These are phyloP conservation scores for Ceratocystis albifundus DNA, from an alignment of 2,329 filamentous ascomycete genomes.

Conservation along the genomic window DNA sequence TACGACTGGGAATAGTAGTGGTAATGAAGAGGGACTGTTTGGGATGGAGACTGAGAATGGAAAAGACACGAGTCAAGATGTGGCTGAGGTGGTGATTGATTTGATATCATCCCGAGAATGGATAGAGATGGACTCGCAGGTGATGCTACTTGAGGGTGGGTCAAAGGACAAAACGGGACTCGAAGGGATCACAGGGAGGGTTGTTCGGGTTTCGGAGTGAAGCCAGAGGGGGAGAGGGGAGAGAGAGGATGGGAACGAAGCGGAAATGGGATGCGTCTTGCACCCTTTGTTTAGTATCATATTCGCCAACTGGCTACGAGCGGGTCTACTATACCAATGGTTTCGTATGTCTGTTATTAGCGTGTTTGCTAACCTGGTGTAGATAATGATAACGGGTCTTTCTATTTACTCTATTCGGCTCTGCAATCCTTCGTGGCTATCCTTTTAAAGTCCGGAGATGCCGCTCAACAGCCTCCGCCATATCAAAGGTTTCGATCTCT, in stretches of 20 bases:
- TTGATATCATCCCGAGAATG: constrained; percentile 60
- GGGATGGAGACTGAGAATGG: constrained; percentile 24
- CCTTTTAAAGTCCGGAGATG: neutral
- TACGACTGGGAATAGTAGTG: neutral
- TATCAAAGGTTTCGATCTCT: neutral
- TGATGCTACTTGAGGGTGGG: constrained; percentile 61
- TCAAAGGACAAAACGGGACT: constrained; percentile 55
- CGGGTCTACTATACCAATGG: neutral
- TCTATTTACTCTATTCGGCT: neutral
- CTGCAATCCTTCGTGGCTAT: neutral
- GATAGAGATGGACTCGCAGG: constrained; percentile 58
- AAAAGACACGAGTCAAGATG: constrained; percentile 24
- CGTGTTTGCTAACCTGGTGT: neutral
- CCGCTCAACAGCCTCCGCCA: constrained; percentile 5
- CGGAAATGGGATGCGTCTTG: no score
- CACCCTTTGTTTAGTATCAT: neutral
- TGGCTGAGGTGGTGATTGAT: constrained; percentile 51
- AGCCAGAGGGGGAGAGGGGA: neutral
- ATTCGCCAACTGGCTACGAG: neutral
- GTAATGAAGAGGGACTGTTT: constrained; percentile 16
- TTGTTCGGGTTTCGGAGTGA: constrained; percentile 50
- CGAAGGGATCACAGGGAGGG: constrained; percentile 60
- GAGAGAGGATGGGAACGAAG: neutral
- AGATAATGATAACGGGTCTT: constrained; percentile 3
- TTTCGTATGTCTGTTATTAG: neutral